Percentiles rank a stretch among this genome's conserved stretches.
Evolutionary conservation across 2,329 filamentous ascomycete species (phyloP).

Genomic region (Macrophomina tecta): DNA sequence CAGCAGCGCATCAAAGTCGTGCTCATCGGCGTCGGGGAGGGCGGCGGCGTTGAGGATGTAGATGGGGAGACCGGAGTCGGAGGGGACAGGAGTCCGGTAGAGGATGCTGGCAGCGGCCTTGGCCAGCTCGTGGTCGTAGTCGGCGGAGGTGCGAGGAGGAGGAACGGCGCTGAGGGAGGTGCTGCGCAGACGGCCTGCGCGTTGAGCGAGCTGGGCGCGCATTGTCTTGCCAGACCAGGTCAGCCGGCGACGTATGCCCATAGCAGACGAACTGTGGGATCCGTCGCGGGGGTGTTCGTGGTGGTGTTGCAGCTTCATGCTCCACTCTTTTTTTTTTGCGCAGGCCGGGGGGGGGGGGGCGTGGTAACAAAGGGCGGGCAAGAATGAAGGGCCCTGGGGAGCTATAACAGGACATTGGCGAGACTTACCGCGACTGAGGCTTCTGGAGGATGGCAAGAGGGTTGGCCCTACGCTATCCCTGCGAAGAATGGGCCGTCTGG

Average conservation of each 20-base stretch:
- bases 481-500: conserved; percentile 22
- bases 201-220: conserved; percentile 41
- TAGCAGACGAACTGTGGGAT: conserved; percentile 13
- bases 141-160: conserved; percentile 51
- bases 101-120: conserved; percentile 59
- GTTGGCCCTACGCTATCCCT: conserved; percentile 22
- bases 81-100: conserved; percentile 59
- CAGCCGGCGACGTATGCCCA: conserved; percentile 25
- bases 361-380: neutral
- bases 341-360: neutral
- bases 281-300: neutral
- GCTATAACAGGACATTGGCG: conserved; percentile 13
- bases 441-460: conserved; percentile 19
- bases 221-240: conserved; percentile 32
- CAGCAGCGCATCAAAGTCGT: conserved; percentile 61
- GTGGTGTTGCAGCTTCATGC: conserved; percentile 7
- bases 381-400: conserved; percentile 1
- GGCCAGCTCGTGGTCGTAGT: conserved; percentile 57
- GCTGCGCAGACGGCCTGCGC: conserved; percentile 45
- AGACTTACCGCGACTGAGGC: conserved; percentile 21
- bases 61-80: conserved; percentile 56
- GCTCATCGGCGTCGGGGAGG: conserved; percentile 60
- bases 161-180: conserved; percentile 56
- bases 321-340: conserved; percentile 18
- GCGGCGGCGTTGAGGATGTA: conserved; percentile 63